phyloP scores from a whole-genome alignment of 768 basidiomycete genomes.

The Aureoboletus auriporus region DNA sequence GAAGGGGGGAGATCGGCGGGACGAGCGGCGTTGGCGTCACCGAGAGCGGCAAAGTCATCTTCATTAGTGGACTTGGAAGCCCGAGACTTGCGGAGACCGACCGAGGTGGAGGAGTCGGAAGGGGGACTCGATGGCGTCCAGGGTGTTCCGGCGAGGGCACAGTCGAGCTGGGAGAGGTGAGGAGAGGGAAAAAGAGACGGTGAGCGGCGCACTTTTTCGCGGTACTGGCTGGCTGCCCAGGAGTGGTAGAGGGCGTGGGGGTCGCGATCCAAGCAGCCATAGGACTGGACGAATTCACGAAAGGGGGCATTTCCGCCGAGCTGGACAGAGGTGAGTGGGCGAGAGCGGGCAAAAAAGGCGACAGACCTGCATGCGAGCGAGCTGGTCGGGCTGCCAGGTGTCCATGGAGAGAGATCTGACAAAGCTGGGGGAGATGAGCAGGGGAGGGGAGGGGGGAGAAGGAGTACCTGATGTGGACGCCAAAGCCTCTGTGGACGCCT shows the following conservation, averaged over 20 bases:
- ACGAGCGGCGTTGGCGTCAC: constrained; percentile 74
- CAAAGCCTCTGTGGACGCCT: constrained; percentile 82
- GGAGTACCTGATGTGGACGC: constrained; percentile 81
- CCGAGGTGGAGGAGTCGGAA: constrained; percentile 45
- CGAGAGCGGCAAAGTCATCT: constrained; percentile 78
- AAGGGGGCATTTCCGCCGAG: constrained; percentile 88
- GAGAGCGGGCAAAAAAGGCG: constrained; percentile 1
- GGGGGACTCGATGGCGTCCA: constrained; percentile 81
- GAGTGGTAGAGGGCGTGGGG: constrained; percentile 82
- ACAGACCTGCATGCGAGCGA: constrained; percentile 83
- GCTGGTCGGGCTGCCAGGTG: constrained; percentile 89
- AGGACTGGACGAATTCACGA: constrained; percentile 70
- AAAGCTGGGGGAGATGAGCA: constrained; percentile 50
- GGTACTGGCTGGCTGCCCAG: constrained; percentile 94
- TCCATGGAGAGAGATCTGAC: constrained; percentile 96
- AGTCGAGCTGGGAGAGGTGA: constrained; percentile 62
- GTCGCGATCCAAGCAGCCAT: constrained; percentile 63
- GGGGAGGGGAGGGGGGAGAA: background rate
- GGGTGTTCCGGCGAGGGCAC: constrained; percentile 63
- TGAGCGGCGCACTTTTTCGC: constrained; percentile 69
- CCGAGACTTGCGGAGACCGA: constrained; percentile 84
- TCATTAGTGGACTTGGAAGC: constrained; percentile 83
- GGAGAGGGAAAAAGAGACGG: background rate
- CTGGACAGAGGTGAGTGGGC: constrained; percentile 35
- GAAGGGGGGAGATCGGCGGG: constrained; percentile 82